Evolutionary conservation across 805 yeast species (phyloP).

Genomic region (Cyberlindnera maclurae): DNA sequence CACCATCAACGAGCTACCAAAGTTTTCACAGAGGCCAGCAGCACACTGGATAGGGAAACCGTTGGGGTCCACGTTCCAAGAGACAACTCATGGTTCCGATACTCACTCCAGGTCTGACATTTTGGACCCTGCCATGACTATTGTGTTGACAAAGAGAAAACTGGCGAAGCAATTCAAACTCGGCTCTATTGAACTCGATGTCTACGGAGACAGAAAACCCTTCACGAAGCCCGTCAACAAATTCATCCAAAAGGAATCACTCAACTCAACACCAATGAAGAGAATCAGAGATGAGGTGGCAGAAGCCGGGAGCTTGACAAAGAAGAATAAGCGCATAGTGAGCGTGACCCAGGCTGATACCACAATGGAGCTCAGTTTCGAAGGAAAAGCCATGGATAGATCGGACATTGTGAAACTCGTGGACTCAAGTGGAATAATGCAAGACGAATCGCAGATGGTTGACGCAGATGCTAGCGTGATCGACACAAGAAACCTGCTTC

Average conservation of each 20-base stretch:
- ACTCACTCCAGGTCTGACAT: not conserved
- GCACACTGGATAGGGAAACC: conserved; percentile 6
- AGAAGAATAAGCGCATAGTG: conserved; percentile 21
- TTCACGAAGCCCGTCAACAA: conserved; percentile 5
- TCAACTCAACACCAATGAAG: conserved; percentile 17
- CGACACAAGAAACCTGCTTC: conserved; percentile 21
- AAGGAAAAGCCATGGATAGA: conserved; percentile 38
- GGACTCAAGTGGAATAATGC: conserved; percentile 29
- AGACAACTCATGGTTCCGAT: conserved; percentile 2
- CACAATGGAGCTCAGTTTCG: conserved; percentile 35
- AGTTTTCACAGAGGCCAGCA: conserved; percentile 9
- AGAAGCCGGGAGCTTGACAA: conserved; percentile 18
- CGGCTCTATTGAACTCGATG: conserved; percentile 16
- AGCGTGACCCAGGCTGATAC: conserved; percentile 15
- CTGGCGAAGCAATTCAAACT: conserved; percentile 12
- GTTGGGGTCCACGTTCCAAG: conserved; percentile 9
- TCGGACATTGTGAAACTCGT: conserved; percentile 35
- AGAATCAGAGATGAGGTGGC: conserved; percentile 24
- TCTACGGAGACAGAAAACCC: conserved; percentile 2
- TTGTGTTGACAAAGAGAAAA: conserved; percentile 6
- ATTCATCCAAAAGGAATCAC: conserved; percentile 7
- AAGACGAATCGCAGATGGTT: conserved; percentile 23
- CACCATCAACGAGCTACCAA: conserved; percentile 12
- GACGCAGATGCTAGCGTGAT: conserved; percentile 3
- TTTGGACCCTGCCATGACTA: conserved; percentile 11